These are phyloP conservation scores for Sanghuangporus sanghuang DNA, from an alignment of 1,284 basidiomycete genomes.

Conservation along the genomic window DNA sequence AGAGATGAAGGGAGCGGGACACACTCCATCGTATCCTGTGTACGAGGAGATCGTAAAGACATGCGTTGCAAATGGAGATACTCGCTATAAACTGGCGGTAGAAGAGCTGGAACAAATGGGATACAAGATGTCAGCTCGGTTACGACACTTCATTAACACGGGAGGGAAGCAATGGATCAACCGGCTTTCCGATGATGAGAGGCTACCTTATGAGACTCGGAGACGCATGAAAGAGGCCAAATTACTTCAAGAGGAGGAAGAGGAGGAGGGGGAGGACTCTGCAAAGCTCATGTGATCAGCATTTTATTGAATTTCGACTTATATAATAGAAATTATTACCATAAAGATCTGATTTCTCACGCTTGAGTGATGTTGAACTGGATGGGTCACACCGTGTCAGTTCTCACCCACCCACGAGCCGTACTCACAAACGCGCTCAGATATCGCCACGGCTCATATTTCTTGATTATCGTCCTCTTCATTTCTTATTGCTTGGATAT, in stretches of 20 bases:
- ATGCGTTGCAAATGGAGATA: slow-evolving; percentile 53
- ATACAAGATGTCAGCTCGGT: slow-evolving; percentile 30
- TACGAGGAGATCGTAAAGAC: slow-evolving; percentile 61
- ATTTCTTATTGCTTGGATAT: slow-evolving; percentile 9
- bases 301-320: too few species aligned
- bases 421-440: background rate
- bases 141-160: slow-evolving; percentile 32
- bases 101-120: slow-evolving; percentile 63
- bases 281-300: too few species aligned
- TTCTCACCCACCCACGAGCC: background rate
- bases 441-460: background rate
- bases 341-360: background rate
- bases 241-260: background rate
- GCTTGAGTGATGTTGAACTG: background rate
- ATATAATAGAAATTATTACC: too few species aligned
- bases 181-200: background rate
- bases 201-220: background rate
- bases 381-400: slow-evolving; percentile 16
- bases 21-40: slow-evolving; percentile 47
- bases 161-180: slow-evolving; percentile 21
- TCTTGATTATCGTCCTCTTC: slow-evolving; percentile 6
- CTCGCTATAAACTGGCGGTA: slow-evolving; percentile 59
- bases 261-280: background rate
- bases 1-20: slow-evolving; percentile 69
- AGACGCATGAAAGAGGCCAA: background rate